Evolutionary conservation across 495 filamentous ascomycete species (phyloP).

Genomic region (Hyaloscypha hepaticicola): DNA sequence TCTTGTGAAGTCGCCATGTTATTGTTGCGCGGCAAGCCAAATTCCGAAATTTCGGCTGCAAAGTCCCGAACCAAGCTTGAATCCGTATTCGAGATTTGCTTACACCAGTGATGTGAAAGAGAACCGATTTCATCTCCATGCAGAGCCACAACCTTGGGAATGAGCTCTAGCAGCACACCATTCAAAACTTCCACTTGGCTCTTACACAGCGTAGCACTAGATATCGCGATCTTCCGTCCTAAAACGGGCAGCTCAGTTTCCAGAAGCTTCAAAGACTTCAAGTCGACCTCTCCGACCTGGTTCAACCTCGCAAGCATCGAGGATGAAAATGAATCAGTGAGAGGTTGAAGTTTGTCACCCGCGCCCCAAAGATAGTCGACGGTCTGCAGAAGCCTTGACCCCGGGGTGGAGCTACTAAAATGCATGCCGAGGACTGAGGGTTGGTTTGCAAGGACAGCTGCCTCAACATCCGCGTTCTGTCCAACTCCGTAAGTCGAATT

Average conservation of each 20-base stretch:
- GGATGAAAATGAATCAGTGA: slow-evolving; percentile 53
- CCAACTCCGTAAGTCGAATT: not conserved
- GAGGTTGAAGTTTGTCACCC: slow-evolving; percentile 39
- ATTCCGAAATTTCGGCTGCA: not conserved
- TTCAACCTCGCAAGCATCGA: slow-evolving; percentile 57
- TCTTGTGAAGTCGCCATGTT: not conserved
- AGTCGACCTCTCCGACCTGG: slow-evolving; percentile 49
- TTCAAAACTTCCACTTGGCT: slow-evolving; percentile 25
- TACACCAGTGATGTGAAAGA: not conserved
- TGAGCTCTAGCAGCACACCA: slow-evolving; percentile 7
- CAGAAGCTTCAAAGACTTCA: slow-evolving; percentile 62
- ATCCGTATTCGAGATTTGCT: not conserved
- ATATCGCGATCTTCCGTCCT: slow-evolving; percentile 50
- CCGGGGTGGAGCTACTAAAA: slow-evolving; percentile 37
- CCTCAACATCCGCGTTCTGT: slow-evolving; percentile 15
- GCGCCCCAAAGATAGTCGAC: slow-evolving; percentile 44
- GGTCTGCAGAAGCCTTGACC: slow-evolving; percentile 39
- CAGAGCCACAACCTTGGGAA: slow-evolving; percentile 14
- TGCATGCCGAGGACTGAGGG: slow-evolving; percentile 47
- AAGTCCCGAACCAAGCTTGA: not conserved
- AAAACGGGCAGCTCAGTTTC: slow-evolving; percentile 64
- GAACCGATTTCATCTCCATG: slow-evolving; percentile 9
- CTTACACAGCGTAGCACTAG: slow-evolving; percentile 30
- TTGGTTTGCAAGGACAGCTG: slow-evolving; percentile 45
- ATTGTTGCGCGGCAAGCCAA: not conserved